phyloP scores from a whole-genome alignment of 176 grass and related monocot genomes.

The Oryza officinalis region DNA sequence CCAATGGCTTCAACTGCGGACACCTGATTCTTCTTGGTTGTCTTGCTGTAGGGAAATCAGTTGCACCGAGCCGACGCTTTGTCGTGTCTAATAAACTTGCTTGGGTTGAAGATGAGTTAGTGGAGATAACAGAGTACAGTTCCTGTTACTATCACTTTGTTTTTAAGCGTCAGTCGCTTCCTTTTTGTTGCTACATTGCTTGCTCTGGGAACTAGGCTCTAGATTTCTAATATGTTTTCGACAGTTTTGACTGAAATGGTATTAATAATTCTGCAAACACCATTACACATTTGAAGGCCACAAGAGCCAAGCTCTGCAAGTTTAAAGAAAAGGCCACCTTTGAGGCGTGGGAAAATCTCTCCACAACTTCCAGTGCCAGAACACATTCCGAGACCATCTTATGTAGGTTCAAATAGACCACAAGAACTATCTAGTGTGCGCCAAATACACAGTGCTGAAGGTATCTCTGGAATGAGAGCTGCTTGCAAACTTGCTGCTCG shows the following conservation, averaged over 20 bases:
- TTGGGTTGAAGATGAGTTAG: constrained; percentile 50
- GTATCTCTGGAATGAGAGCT: constrained; percentile 79
- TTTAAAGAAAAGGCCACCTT: constrained; percentile 64
- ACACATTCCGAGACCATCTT: constrained; percentile 74
- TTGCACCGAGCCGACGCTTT: constrained; percentile 30
- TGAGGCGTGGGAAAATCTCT: constrained; percentile 75
- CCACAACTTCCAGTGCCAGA: constrained; percentile 63
- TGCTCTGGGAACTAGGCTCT: not conserved
- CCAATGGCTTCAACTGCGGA: not conserved
- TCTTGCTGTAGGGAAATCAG: constrained; percentile 46
- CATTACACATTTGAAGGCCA: constrained; percentile 40
- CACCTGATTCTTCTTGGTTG: constrained; percentile 4
- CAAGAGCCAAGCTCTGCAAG: constrained; percentile 51
- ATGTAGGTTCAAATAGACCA: constrained; percentile 58
- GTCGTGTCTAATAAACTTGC: constrained; percentile 41
- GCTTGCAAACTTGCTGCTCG: constrained; percentile 78
- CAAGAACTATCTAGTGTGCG: constrained; percentile 56
- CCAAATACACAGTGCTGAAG: constrained; percentile 64
- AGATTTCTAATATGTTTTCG: not conserved
- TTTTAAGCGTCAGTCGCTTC: not conserved
- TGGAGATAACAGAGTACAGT: constrained; percentile 42
- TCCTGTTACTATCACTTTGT: constrained; percentile 16
- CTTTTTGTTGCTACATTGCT: not conserved
- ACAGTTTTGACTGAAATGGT: not conserved
- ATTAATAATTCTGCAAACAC: constrained; percentile 12